A percentile compares a stretch with the other conserved stretches of the same genome.
These are phyloP conservation scores for Fusarium verticillioides DNA, from an alignment of 2,329 filamentous ascomycete species.

Conservation along the genomic window DNA sequence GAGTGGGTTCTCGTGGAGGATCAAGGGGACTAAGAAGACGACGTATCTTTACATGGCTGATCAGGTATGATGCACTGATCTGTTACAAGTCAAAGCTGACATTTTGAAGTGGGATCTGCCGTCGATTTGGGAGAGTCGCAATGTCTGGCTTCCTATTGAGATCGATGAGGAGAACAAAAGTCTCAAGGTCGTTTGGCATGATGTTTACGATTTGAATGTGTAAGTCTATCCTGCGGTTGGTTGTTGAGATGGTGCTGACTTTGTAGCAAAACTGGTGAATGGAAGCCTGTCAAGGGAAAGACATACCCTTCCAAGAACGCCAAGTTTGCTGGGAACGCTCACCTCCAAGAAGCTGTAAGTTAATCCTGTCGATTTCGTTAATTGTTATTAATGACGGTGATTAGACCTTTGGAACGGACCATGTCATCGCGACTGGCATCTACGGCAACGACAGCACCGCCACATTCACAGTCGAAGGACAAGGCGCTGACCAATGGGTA, in stretches of 20 bases:
- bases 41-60: constrained; percentile 63
- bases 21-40: constrained; percentile 57
- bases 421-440: constrained; percentile 61
- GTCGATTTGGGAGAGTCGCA: constrained; percentile 64
- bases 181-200: constrained; percentile 61
- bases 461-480: constrained; percentile 59
- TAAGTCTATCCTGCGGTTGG: constrained; percentile 15
- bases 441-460: constrained; percentile 64
- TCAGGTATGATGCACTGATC: constrained; percentile 36
- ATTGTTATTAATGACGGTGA: background rate
- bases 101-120: constrained; percentile 57
- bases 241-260: background rate
- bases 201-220: constrained; percentile 64
- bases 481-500: constrained; percentile 63
- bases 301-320: constrained; percentile 59
- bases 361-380: rapidly evolving
- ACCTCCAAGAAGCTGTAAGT: constrained; percentile 60
- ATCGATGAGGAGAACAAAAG: constrained; percentile 62
- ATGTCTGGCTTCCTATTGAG: constrained; percentile 65
- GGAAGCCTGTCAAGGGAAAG: constrained; percentile 58
- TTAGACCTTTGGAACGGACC: constrained; percentile 57
- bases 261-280: constrained; percentile 57
- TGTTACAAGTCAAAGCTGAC: background rate
- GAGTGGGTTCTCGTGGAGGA: constrained; percentile 60
- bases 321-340: constrained; percentile 55